Base-by-base conservation (phyloP, 495 filamentous ascomycete genomes). In the Daldinia bambusicola region DNA sequence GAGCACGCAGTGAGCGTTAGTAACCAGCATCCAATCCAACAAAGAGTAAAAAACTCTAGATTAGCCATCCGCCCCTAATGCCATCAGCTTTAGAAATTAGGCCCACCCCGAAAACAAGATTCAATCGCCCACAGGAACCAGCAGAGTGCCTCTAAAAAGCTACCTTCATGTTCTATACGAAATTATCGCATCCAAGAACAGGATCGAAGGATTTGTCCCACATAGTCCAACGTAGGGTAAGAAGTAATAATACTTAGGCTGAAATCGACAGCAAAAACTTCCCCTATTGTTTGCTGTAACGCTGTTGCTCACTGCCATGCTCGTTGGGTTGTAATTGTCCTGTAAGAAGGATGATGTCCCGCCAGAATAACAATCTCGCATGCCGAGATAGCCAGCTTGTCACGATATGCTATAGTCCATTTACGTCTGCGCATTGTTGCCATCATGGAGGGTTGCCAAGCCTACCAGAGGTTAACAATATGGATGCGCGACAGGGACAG, bases 1-100 rank as follows among this genome's bases (percentile, higher is more conserved):
- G 87, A 91, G 89, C 88, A 84, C 87, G 88, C 84, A 89, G 86
- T 83, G 81, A 86, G 80, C 76, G 78, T 88, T 85, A 88, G 85
- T 83, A 81, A 30, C 52, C 63, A 70, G 48, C 43, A 59, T 55
- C 69, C 50, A 69, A n/a, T 18, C 38, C 50, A 56, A 43, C n/a
- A 48, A 31, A 13, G 18, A 5, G 45, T 57, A 12, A 62, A 51
- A 51, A n/a, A 62, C 51, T 37, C 40, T 62, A 9, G 4, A 41
- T 34, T 59, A 45, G 52, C 31, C 59, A n/a, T 16, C 38, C 50
- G 13, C n/a, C 48, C 63, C 36, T 26, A 63, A 43, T 18, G 30
- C 18, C 51, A n/a, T 18, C 62, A 36, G 14, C 51, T 37, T 52
- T 37, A 56, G 36, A 61, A 50, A 32, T 51, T 37, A 43, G 16